These are phyloP conservation scores for Phlebiopsis gigantea DNA, from an alignment of 768 basidiomycete genomes.

Conservation along the genomic window DNA sequence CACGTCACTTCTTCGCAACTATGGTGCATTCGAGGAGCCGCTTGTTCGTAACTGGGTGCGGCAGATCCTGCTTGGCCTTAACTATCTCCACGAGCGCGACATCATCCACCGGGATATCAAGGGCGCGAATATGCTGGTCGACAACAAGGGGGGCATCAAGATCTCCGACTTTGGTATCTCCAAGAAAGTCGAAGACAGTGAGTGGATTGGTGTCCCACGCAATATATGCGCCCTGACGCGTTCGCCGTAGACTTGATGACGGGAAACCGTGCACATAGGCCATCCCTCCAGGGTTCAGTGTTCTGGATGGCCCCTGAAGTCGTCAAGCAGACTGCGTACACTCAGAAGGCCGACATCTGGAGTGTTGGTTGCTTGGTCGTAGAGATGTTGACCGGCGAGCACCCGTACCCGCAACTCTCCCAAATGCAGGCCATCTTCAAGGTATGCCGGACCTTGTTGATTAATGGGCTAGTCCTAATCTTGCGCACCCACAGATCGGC, in stretches of 20 bases:
- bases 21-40: conserved; percentile 91
- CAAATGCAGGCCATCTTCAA: conserved; percentile 99
- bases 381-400: conserved; percentile 95
- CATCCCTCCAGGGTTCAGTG: conserved; percentile 94
- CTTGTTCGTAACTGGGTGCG: conserved; percentile 90
- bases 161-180: conserved; percentile 97
- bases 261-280: conserved; percentile 75
- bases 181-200: conserved; percentile 95
- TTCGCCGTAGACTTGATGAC: conserved; percentile 34
- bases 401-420: conserved; percentile 91
- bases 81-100: conserved; percentile 87
- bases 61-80: conserved; percentile 84
- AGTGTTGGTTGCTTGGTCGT: conserved; percentile 92
- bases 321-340: conserved; percentile 92
- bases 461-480: not conserved
- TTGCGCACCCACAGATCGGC: conserved; percentile 61
- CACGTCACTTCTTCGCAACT: conserved; percentile 80
- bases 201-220: conserved; percentile 29
- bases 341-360: conserved; percentile 94
- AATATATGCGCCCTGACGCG: not conserved
- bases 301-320: conserved; percentile 99
- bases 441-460: conserved; percentile 35
- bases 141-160: conserved; percentile 96
- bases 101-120: conserved; percentile 99
- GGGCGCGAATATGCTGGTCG: conserved; percentile 96